Conservation (phyloP, 2,329 filamentous ascomycete genomes). For the Aspergillus sojae region DNA sequence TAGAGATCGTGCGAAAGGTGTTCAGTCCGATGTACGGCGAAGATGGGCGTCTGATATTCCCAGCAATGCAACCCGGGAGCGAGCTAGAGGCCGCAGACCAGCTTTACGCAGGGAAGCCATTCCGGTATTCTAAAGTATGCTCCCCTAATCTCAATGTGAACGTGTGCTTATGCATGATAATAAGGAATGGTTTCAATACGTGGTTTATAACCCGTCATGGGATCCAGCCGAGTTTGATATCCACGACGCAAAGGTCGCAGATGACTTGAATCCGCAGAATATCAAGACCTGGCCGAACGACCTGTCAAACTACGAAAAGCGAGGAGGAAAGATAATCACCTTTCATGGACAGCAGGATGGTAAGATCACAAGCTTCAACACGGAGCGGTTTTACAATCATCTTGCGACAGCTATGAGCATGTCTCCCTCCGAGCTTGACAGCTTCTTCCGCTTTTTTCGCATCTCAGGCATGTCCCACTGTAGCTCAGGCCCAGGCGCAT, state of each 20-base stretch:
- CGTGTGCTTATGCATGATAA: neutral
- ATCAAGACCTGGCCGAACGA: constrained; percentile 31
- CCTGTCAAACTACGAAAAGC: constrained; percentile 45
- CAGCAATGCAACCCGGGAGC: constrained; percentile 19
- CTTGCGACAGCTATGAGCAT: constrained; percentile 1
- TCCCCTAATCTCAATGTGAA: neutral
- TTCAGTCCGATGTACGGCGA: constrained; percentile 13
- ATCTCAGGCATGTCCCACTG: constrained; percentile 15
- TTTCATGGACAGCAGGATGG: constrained; percentile 35
- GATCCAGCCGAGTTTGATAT: constrained; percentile 16
- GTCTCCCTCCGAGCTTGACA: constrained; percentile 5
- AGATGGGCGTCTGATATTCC: constrained; percentile 22
- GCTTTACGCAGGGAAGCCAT: constrained; percentile 16
- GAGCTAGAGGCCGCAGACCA: constrained; percentile 8
- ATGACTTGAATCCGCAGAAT: constrained; percentile 36
- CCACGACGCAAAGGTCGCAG: constrained; percentile 13
- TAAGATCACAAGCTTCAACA: constrained; percentile 16
- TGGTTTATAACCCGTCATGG: constrained; percentile 36
- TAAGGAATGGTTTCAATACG: constrained; percentile 24
- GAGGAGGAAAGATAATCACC: constrained; percentile 38
- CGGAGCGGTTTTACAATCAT: constrained; percentile 10
- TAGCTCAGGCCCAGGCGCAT: constrained; percentile 7
- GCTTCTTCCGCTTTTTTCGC: constrained; percentile 13
- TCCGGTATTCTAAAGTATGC: constrained; percentile 10
- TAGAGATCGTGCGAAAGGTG: constrained; percentile 12